phyloP scores from a whole-genome alignment of 306 rosid genomes.

The Corylus avellana region DNA sequence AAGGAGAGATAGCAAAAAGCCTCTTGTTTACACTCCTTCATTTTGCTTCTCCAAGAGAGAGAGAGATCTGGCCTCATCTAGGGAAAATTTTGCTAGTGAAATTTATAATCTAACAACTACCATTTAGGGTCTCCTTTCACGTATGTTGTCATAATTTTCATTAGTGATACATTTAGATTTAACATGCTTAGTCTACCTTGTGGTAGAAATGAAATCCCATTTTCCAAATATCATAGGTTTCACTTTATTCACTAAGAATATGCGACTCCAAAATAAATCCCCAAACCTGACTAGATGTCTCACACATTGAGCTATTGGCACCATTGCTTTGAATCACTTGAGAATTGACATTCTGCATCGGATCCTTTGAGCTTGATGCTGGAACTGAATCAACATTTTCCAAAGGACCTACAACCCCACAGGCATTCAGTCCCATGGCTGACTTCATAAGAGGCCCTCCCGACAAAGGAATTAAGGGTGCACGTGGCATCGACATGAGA shows the following conservation, averaged over 20 bases:
- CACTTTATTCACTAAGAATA: slow-evolving; percentile 5
- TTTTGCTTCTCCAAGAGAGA: not conserved
- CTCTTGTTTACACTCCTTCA: not conserved
- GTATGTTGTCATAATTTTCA: not conserved
- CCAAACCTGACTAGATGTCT: slow-evolving; percentile 56
- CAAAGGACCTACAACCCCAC: slow-evolving; percentile 48
- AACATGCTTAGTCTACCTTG: not conserved
- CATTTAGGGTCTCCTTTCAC: not conserved
- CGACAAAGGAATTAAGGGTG: slow-evolving; percentile 42
- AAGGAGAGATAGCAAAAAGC: not conserved
- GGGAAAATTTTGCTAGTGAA: not conserved
- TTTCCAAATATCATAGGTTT: not conserved
- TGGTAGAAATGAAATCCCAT: not conserved
- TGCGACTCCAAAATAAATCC: slow-evolving; percentile 12
- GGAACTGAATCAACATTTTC: slow-evolving; percentile 51
- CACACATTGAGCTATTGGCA: slow-evolving; percentile 43
- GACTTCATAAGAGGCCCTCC: slow-evolving; percentile 61
- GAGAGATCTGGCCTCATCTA: not conserved
- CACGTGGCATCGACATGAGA: slow-evolving; percentile 52
- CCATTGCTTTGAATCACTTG: slow-evolving; percentile 40
- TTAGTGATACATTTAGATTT: not conserved
- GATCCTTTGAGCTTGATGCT: slow-evolving; percentile 53
- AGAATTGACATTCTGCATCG: slow-evolving; percentile 40
- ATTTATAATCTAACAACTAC: not conserved
- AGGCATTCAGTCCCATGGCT: slow-evolving; percentile 34